Base-by-base conservation (phyloP, 2,329 filamentous ascomycete species). In the Alternaria incomplexa region DNA sequence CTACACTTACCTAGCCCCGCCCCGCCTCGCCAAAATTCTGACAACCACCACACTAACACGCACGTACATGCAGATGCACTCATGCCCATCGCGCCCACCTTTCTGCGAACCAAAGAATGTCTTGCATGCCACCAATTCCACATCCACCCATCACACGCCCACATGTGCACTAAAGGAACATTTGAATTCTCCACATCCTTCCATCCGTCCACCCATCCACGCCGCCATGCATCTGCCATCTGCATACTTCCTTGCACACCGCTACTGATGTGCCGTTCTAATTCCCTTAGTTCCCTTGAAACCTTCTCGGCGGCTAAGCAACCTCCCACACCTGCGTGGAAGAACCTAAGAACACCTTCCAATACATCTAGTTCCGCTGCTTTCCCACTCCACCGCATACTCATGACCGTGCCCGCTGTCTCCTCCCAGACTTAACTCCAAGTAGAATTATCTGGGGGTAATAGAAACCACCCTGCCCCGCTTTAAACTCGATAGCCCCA, bases 381-480 rank as follows among this genome's bases (percentile, higher is more conserved):
- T 25, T 28, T 48, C 17, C 43, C 43, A 20, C 20, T 12, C 43
- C 20, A 2, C 10, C 3, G 5, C n/a, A 20, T 20, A 23, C 23
- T 23, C 23, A 23, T 23, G 23, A 23, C 23, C 30, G 12, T 32
- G 30, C 30, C 30, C 30, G 11, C 30, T 32, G n/a, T 32, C 30
- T 32, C 12, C 30, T 32, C 23, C 23, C 23, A 23, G 23, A 36
- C 13, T 36, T 36, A 36, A 36, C 30, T 1, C 13, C 13, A 36
- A 30, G 12, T 28, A 25, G 52, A 45, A n/a, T 55, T 55, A 32
- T 51, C 46, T 44, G 46, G 56, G 46, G 56, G 56, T 55, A 55
- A 55, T 55, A 30, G 40, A 55, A 45, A 55, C 11, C 26, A 25
- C 12, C 8, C 5, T 10, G 52, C 36, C 36, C 36, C 36, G 36